Base-by-base conservation (phyloP, 345 rosid genomes). In the Gossypium bickii region DNA sequence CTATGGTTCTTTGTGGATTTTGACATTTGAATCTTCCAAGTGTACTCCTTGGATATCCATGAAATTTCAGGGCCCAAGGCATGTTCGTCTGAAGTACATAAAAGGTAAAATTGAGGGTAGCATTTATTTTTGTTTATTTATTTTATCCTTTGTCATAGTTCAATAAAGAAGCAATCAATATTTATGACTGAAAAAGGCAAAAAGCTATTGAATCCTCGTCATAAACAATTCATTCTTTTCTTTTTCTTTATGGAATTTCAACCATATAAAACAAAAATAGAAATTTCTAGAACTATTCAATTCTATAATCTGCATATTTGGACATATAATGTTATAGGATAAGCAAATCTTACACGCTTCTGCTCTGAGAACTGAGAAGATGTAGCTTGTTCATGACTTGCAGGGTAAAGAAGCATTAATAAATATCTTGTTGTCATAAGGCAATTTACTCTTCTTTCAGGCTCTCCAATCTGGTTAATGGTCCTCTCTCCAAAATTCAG, bases 401-500 rank as follows among this genome's bases (percentile, higher is more conserved):
- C 24, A 69, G 58, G 13, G 43, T 49, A 24, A 8, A 25, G 45
- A 69, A 16, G 24, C 58, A 68, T 34, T 68, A 13, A 25, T 1
- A 68, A 24, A 47, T 0, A 13, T 68, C 47, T 51, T 20, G 1
- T 2, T 62, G 70, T 16, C 29, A 12, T 27, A 12, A 67, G 56
- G 43, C 20, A 24, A 25, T 48, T 48, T 15, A 45, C 53, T 20
- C 25, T n/a, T 74, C 66, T 27, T 62, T 27, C 43, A 53, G 17
- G 56, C 16, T 65, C 48, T 25, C 18, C 55, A 43, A 51, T 41
- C n/a, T 64, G 53, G 25, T 71, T 24, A 25, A 38, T 17, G 13
- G 12, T 67, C 56, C 53, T 71, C 71, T 73, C 24, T 1, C 45
- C 16, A 20, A 76, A 47, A 67, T 22, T 72, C 78, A 47, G 70